These are phyloP conservation scores for Acacia crassicarpa DNA, from an alignment of 306 rosid species.

Conservation along the genomic window DNA sequence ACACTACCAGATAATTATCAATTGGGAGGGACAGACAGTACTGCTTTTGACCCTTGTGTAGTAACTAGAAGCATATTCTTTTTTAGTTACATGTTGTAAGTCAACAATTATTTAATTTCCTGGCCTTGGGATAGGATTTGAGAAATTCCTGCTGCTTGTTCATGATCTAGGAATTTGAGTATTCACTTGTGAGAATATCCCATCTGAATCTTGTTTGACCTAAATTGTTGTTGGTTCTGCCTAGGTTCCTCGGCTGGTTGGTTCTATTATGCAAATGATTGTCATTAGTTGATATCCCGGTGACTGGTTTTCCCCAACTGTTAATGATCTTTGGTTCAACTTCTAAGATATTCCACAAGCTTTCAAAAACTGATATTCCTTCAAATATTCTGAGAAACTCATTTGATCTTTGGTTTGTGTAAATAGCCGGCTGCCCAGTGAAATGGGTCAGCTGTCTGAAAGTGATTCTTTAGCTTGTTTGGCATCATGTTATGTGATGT, in stretches of 20 bases:
- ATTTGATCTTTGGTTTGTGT: no score
- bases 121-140: conserved; percentile 36
- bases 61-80: conserved; percentile 60
- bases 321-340: no score
- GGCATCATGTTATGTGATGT: no score
- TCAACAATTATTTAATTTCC: conserved; percentile 38
- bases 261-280: no score
- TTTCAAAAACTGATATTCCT: no score
- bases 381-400: background rate
- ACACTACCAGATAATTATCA: background rate
- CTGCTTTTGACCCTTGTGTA: conserved; percentile 55
- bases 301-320: no score
- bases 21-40: conserved; percentile 43
- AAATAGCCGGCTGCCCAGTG: no score
- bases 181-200: conserved; percentile 23
- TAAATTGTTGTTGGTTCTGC: background rate
- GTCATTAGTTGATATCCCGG: no score
- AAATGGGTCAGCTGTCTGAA: no score
- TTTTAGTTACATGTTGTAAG: conserved; percentile 42
- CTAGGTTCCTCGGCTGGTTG: no score
- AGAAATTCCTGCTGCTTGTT: conserved; percentile 26
- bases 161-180: conserved; percentile 24
- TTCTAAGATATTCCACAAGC: no score
- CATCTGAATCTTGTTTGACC: background rate
- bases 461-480: no score